Conservation (phyloP, 208 protist species). For the Acanthamoeba lugdunensis region DNA sequence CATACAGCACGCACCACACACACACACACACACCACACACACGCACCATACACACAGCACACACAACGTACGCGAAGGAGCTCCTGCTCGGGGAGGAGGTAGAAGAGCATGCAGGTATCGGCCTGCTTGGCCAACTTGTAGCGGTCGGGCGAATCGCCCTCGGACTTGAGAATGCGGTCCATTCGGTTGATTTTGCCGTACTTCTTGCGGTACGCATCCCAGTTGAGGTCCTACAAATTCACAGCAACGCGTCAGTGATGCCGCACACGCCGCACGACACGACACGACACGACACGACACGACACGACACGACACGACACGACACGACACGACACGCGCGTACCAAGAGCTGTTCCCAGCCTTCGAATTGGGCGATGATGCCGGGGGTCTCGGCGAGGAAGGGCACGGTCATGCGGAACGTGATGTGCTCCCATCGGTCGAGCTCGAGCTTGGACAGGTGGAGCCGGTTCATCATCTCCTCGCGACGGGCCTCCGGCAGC, state of each 20-base stretch:
- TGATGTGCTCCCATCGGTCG: slow-evolving; percentile 74
- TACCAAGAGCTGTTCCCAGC: slow-evolving; percentile 72
- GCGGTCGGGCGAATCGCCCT: slow-evolving; percentile 71
- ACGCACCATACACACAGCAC: background rate
- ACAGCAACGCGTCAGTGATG: background rate
- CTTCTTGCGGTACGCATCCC: slow-evolving; percentile 75
- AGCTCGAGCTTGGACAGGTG: slow-evolving; percentile 70
- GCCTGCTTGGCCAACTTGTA: slow-evolving; percentile 80
- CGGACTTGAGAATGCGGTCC: slow-evolving; percentile 77
- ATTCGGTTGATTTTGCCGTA: slow-evolving; percentile 72
- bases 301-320: too few relatives aligned
- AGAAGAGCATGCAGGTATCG: slow-evolving; percentile 81
- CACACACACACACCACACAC: too few relatives aligned
- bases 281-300: background rate
- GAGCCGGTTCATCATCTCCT: slow-evolving; percentile 43
- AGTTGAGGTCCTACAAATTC: slow-evolving; percentile 49
- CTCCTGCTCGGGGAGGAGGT: slow-evolving; percentile 75
- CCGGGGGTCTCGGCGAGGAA: slow-evolving; percentile 50
- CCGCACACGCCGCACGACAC: too few relatives aligned
- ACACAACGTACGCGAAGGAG: slow-evolving; percentile 25
- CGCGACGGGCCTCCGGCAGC: background rate
- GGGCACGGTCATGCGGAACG: slow-evolving; percentile 67
- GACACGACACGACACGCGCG: background rate
- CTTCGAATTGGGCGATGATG: slow-evolving; percentile 78
- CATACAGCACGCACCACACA: background rate